Evolutionary conservation across 345 rosid species (phyloP).

Genomic region (Camelina sativa): DNA sequence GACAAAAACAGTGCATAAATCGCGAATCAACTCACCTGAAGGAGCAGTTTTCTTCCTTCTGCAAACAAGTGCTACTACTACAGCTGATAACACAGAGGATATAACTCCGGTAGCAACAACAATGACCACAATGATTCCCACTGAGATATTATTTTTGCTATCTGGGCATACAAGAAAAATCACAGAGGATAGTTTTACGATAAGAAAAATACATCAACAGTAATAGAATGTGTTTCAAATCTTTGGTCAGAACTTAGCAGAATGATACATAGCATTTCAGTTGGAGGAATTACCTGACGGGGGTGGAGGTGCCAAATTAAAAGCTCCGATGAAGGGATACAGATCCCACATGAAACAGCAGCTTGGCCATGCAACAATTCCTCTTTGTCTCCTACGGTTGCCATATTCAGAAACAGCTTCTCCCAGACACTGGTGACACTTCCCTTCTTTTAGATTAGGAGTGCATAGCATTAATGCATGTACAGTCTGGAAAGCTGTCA

Average conservation of each 20-base stretch:
- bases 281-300: background rate
- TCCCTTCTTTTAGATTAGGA: fast-evolving
- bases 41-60: background rate
- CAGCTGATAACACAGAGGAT: background rate
- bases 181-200: background rate
- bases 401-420: background rate
- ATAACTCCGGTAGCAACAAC: background rate
- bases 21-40: conserved; percentile 5
- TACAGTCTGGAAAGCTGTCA: too few species aligned
- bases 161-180: background rate
- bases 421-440: background rate
- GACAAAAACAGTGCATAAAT: background rate
- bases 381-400: background rate
- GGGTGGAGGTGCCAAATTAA: background rate
- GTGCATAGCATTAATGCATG: conserved; percentile 1
- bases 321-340: background rate
- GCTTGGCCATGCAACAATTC: background rate
- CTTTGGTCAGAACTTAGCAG: background rate
- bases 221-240: background rate
- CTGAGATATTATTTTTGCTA: background rate
- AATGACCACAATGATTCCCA: background rate
- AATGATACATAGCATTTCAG: background rate
- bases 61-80: background rate
- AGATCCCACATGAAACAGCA: conserved; percentile 25
- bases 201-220: background rate